A percentile compares a stretch with the other conserved stretches of the same genome.
Evolutionary conservation across 129 eudicot species (phyloP).

Genomic region (carrot (Daucus carota)): DH1_v3.0 NC_030381.2:5431501-5432000

Average conservation of each 20-base stretch:
- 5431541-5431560: slow-evolving; percentile 63
- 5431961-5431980: slow-evolving; percentile 42
- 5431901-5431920: slow-evolving; percentile 44
- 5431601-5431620: slow-evolving; percentile 57
- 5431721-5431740: slow-evolving; percentile 32
- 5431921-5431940: slow-evolving; percentile 65
- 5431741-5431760: slow-evolving; percentile 39
- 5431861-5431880: slow-evolving; percentile 29
- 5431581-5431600: slow-evolving; percentile 70
- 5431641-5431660: slow-evolving; percentile 48
- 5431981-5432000: slow-evolving; percentile 63
- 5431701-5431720: slow-evolving; percentile 55
- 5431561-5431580: slow-evolving; percentile 81
- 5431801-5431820: slow-evolving; percentile 77
- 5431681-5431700: slow-evolving; percentile 68
- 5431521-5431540: slow-evolving; percentile 78
- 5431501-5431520: slow-evolving; percentile 69
- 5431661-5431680: slow-evolving; percentile 63
- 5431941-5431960: slow-evolving; percentile 27
- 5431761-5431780: slow-evolving; percentile 52
- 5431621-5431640: slow-evolving; percentile 71
- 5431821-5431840: slow-evolving; percentile 68
- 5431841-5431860: slow-evolving; percentile 40
- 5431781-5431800: slow-evolving; percentile 65
- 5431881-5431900: slow-evolving; percentile 48